Conservation (phyloP, 192 early-diverging fungal genomes). For the Coemansia sp. region DNA sequence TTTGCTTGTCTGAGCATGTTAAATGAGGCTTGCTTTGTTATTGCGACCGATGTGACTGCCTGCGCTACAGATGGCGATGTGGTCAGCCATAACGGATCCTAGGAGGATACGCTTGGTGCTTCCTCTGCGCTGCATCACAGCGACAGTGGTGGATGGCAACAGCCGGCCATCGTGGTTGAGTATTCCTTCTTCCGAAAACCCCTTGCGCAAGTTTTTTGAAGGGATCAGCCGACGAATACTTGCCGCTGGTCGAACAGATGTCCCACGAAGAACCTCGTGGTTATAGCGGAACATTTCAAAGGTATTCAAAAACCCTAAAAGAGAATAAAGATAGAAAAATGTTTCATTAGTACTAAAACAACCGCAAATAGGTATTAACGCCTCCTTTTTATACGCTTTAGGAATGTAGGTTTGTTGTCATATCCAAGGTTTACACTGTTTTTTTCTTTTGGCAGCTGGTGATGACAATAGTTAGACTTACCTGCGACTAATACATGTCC, state of each 20-base stretch:
- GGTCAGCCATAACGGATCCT: slow-evolving; percentile 49
- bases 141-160: slow-evolving; percentile 43
- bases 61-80: slow-evolving; percentile 42
- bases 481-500: slow-evolving; percentile 49
- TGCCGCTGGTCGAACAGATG: slow-evolving; percentile 34
- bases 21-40: background rate
- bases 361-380: background rate
- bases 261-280: slow-evolving; percentile 39
- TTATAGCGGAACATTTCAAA: slow-evolving; percentile 52
- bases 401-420: too few species aligned
- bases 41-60: background rate
- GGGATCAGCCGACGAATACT: slow-evolving; percentile 33
- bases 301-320: slow-evolving; percentile 49
- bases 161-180: slow-evolving; percentile 32
- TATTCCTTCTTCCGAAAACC: slow-evolving; percentile 37
- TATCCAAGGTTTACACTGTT: too few species aligned
- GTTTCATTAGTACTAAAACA: background rate
- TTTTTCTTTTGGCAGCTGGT: too few species aligned
- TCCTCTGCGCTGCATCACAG: slow-evolving; percentile 29
- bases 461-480: slow-evolving; percentile 20
- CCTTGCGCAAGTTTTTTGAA: slow-evolving; percentile 5
- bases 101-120: slow-evolving; percentile 31
- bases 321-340: background rate
- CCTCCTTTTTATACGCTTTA: background rate
- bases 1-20: background rate